These are phyloP conservation scores for Populus hybrid DNA, from an alignment of 441 rosid species.

Conservation along the genomic window DNA sequence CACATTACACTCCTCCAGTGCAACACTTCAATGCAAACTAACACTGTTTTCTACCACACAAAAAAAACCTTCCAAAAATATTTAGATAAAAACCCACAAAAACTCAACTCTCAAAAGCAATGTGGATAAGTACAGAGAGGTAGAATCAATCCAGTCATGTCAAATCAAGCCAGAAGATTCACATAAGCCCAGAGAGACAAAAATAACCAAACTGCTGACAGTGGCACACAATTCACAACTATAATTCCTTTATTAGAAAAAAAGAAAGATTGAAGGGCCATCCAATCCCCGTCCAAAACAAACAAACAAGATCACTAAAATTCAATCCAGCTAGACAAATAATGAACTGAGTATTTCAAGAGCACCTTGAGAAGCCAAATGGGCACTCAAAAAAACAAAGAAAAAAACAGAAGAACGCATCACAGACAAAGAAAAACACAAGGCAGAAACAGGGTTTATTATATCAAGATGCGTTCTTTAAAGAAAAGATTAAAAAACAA, in stretches of 20 bases:
- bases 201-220: no score
- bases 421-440: not conserved
- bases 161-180: not conserved
- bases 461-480: not conserved
- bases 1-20: not conserved
- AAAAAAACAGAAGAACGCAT: not conserved
- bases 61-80: not conserved
- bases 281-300: not conserved
- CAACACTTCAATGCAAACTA: constrained; percentile 5
- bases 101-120: not conserved
- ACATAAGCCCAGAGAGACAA: not conserved
- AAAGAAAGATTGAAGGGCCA: not conserved
- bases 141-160: not conserved
- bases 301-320: not conserved
- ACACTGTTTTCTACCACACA: not conserved
- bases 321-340: not conserved
- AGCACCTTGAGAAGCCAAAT: not conserved
- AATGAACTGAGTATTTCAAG: not conserved
- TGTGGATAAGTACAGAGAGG: not conserved
- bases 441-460: not conserved
- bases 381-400: not conserved
- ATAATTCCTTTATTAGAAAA: no score
- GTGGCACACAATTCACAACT: not conserved
- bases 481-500: not conserved
- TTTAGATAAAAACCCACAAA: not conserved